Percentiles rank a stretch among this genome's conserved stretches.
phyloP scores from a whole-genome alignment of 768 basidiomycete genomes.

The Mycena capillaripes region DNA sequence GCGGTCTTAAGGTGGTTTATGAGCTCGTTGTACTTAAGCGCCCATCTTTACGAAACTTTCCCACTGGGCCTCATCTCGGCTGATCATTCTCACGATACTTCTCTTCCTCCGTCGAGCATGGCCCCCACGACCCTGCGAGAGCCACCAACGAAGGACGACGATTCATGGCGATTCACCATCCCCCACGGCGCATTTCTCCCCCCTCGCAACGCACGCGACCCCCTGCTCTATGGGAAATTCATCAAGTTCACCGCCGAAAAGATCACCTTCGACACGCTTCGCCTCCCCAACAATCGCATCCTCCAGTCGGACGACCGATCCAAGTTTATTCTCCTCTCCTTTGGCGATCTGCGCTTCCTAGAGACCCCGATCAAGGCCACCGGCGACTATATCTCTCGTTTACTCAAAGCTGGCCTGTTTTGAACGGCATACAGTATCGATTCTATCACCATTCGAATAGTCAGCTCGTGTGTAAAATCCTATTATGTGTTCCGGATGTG shows the following conservation, averaged over 20 bases:
- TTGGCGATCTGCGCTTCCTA: slow-evolving; percentile 67
- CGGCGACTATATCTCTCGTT: slow-evolving; percentile 67
- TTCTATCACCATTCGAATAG: slow-evolving; percentile 83
- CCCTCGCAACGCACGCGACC: slow-evolving; percentile 41
- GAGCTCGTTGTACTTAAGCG: slow-evolving; percentile 12
- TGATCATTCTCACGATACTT: slow-evolving; percentile 25
- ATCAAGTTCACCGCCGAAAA: slow-evolving; percentile 64
- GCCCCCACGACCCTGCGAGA: slow-evolving; percentile 52
- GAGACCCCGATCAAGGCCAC: slow-evolving; percentile 62
- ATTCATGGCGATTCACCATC: slow-evolving; percentile 64
- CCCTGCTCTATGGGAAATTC: slow-evolving; percentile 57
- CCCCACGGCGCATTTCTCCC: slow-evolving; percentile 48
- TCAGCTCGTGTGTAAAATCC: slow-evolving; percentile 66
- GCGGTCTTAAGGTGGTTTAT: neutral
- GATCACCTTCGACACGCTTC: slow-evolving; percentile 64
- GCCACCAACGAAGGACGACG: slow-evolving; percentile 62
- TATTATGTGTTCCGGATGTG: neutral
- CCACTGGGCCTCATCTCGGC: slow-evolving; percentile 22
- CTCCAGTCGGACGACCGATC: slow-evolving; percentile 67
- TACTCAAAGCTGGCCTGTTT: slow-evolving; percentile 69
- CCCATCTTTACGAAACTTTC: slow-evolving; percentile 34
- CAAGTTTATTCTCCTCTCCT: slow-evolving; percentile 70
- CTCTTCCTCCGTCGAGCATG: slow-evolving; percentile 47
- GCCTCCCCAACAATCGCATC: slow-evolving; percentile 71
- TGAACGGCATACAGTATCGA: slow-evolving; percentile 73